Evolutionary conservation across 2,329 filamentous ascomycete species (phyloP).

Genomic region (Colletotrichum higginsianum): DNA sequence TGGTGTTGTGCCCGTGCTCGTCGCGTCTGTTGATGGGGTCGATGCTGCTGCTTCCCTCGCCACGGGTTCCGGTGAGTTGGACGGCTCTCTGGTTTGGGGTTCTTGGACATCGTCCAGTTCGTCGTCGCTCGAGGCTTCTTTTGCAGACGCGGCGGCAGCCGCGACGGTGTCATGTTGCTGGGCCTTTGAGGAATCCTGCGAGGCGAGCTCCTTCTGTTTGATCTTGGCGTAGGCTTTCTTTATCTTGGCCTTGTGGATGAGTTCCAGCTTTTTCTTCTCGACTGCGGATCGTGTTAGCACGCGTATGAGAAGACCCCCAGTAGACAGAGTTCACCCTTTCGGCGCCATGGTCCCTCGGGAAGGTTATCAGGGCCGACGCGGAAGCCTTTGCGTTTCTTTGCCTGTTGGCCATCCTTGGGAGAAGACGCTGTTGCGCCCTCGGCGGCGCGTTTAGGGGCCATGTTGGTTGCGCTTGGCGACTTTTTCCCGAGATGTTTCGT

Average conservation of each 20-base stretch:
- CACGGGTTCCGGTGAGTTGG: slow-evolving; percentile 45
- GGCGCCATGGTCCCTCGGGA: slow-evolving; percentile 88
- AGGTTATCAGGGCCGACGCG: slow-evolving; percentile 90
- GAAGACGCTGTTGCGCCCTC: slow-evolving; percentile 50
- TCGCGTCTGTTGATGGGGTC: slow-evolving; percentile 7
- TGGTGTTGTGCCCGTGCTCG: slow-evolving; percentile 18
- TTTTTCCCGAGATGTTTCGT: background rate
- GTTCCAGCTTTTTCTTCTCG: slow-evolving; percentile 88
- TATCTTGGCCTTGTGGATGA: slow-evolving; percentile 94
- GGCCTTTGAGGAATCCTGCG: slow-evolving; percentile 40
- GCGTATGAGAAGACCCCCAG: background rate
- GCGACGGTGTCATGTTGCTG: slow-evolving; percentile 19
- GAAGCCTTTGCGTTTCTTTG: slow-evolving; percentile 80
- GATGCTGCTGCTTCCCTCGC: slow-evolving; percentile 14
- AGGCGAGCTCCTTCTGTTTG: slow-evolving; percentile 71
- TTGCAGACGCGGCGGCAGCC: slow-evolving; percentile 30
- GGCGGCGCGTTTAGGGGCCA: slow-evolving; percentile 74
- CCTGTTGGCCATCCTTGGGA: slow-evolving; percentile 49
- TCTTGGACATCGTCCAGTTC: slow-evolving; percentile 36
- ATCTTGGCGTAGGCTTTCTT: slow-evolving; percentile 94
- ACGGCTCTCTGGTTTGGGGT: slow-evolving; percentile 49
- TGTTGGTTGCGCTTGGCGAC: slow-evolving; percentile 50
- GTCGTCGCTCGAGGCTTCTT: slow-evolving; percentile 45
- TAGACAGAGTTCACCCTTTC: slow-evolving; percentile 70
- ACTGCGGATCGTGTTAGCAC: slow-evolving; percentile 61